Conservation (phyloP, 148 eudicot genomes). For the Talinum fruticosum region DNA sequence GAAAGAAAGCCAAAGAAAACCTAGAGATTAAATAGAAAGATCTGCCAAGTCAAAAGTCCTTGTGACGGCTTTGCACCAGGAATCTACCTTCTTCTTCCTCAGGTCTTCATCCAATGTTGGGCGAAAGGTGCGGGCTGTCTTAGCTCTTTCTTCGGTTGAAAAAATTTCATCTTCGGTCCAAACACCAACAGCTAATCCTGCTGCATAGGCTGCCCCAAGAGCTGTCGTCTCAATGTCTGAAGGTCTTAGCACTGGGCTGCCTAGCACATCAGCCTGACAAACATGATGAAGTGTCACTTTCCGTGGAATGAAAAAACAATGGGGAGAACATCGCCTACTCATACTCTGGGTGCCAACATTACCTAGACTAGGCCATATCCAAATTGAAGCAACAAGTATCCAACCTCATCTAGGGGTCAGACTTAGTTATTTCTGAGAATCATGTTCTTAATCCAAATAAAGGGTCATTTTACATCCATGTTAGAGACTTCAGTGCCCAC, state of each 20-base stretch:
- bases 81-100: conserved; percentile 80
- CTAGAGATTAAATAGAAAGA: conserved; percentile 50
- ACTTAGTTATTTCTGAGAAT: too few relatives aligned
- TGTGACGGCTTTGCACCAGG: conserved; percentile 93
- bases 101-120: conserved; percentile 47
- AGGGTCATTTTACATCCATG: too few relatives aligned
- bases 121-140: conserved; percentile 51
- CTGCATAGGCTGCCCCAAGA: conserved; percentile 95
- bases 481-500: too few relatives aligned
- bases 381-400: neutral
- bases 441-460: too few relatives aligned
- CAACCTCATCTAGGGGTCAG: too few relatives aligned
- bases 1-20: neutral
- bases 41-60: conserved; percentile 90
- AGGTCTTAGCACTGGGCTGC: conserved; percentile 84
- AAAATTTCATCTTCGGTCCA: conserved; percentile 82
- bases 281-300: neutral
- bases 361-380: neutral
- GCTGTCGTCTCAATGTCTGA: conserved; percentile 94
- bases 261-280: conserved; percentile 83
- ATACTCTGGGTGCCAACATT: neutral
- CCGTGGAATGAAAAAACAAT: neutral
- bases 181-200: conserved; percentile 89
- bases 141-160: conserved; percentile 56
- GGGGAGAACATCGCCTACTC: neutral